A percentile compares a stretch with the other conserved stretches of the same genome.
phyloP scores from a whole-genome alignment of 345 rosid genomes.

The Hibiscus trionum region DNA sequence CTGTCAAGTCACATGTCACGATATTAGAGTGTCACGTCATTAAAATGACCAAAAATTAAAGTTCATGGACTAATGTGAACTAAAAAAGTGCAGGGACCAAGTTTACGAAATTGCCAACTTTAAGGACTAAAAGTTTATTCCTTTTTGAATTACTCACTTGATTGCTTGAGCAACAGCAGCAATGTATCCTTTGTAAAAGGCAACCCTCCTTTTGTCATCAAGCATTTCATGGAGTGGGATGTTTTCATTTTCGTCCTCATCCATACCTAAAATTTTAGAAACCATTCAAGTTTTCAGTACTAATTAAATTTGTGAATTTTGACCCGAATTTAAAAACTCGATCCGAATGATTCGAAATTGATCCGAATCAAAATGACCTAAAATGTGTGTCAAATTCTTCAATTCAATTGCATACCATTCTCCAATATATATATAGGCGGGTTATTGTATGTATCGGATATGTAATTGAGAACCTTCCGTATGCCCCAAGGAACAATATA shows the following conservation, averaged over 20 bases:
- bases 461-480: conserved; percentile 42
- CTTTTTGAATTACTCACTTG: conserved; percentile 27
- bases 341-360: too few relatives aligned
- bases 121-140: too few relatives aligned
- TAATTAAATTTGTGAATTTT: neutral
- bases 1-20: conserved; percentile 20
- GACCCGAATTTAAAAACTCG: neutral
- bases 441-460: conserved; percentile 34
- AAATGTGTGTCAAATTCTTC: neutral
- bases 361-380: too few relatives aligned
- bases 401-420: conserved; percentile 36
- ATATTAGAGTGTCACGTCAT: too few relatives aligned
- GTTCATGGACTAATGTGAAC: too few relatives aligned
- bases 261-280: conserved; percentile 53
- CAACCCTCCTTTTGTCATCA: conserved; percentile 67
- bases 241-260: conserved; percentile 60
- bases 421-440: conserved; percentile 45
- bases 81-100: too few relatives aligned
- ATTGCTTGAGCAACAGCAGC: conserved; percentile 62
- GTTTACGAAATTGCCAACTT: too few relatives aligned
- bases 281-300: neutral
- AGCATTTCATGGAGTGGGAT: conserved; percentile 64
- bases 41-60: too few relatives aligned
- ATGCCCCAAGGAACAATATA: conserved; percentile 68
- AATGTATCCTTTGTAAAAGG: conserved; percentile 58